Evolutionary conservation across 441 rosid species (phyloP), one percentile per base, ranked within the genome.

Genomic region (Erodium moschatum): DNA sequence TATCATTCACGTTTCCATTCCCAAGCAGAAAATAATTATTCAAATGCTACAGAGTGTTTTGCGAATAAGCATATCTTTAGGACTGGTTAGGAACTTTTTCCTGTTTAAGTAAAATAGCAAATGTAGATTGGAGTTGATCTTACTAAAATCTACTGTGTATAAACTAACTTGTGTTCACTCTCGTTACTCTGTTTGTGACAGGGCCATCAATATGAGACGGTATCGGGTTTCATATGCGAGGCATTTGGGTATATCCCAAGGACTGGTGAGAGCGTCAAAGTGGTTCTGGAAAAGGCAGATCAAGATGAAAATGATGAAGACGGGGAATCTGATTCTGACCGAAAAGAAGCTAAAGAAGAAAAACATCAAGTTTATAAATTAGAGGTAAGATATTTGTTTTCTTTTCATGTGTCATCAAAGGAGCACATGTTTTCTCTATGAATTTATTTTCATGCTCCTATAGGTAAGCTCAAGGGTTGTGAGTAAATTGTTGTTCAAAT

Each of bases 181-280:
- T 5, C 60, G 6, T 74, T 46, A 52, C 18, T 66, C 46, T 42
- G 60, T 19, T 67, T 46, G 42, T 69, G 67, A 66, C 86, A 95
- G 99, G 99, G 83, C 61, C 95, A 89, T 83, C 98, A 92, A 77
- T 95, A 92, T 16, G 98, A 95, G 89, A 92, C 98, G 12, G 99
- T 92, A 16, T 95, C 99, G 11, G 99, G 98, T 68, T 95, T 87
- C 76, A 78, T 95, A 65, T 91, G 99, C 1, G 99, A 95, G 79
- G 93, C 90, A 77, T 95, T 95, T 82, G 99, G 99, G 73, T 95
- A 90, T 72, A 95, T 95, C 71, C 99, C 98, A 48, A 83, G 91
- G 86, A 95, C 97, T 21, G 97, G 99, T 27, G 99, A 95, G 82
- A 87, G 85, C 69, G 75, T 95, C 70, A 88, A 82, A 67, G 87